Base-by-base conservation (phyloP, 1,139 yeast species). In the Ashbya aceris region DNA sequence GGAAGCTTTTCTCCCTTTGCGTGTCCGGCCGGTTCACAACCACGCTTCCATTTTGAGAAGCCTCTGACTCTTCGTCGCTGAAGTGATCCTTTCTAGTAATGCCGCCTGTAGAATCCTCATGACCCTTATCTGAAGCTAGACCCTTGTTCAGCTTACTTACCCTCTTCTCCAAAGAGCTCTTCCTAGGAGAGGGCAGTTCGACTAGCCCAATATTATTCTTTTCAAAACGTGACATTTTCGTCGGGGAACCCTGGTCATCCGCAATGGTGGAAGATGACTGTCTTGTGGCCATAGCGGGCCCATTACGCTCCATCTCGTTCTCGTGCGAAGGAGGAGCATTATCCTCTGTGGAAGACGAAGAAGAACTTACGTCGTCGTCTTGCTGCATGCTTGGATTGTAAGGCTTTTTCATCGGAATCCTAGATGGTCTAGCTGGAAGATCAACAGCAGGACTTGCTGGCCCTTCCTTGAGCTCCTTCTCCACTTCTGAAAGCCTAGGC, bases 401-500 rank as follows among this genome's bases (percentile, higher is more conserved):
- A 7, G 58, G 62, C 45, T 54, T 55, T 40, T 61, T 62, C 62
- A 59, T 59, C n/a, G 66, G 66, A 28, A 60, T 60, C 40, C 58
- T 55, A 36, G 54, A 51, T 2, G 61, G 48, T 38, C 52, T 59
- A 3, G 58, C 51, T 7, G 66, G 66, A 28, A 61, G 38, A 8
- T 56, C 38, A 2, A 60, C 53, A 4, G 61, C 50, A 7, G 65
- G 65, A 39, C 64, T 60, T 12, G 64, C 57, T 8, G 63, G 61
- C 2, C 65, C 63, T 40, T 61, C 63, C 33, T 48, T 49, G 36
- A 59, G 42, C 34, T 59, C 60, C 34, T 60, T 64, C 42, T 64
- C 68, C 10, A 66, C 60, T 41, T 66, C 70, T 13, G 64, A 56
- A 41, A 66, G 52, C 45, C 58, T 64, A 20, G 70, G 69, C 45